phyloP scores from a whole-genome alignment of 2,329 filamentous ascomycete genomes.

The Grosmannia clavigera region DNA sequence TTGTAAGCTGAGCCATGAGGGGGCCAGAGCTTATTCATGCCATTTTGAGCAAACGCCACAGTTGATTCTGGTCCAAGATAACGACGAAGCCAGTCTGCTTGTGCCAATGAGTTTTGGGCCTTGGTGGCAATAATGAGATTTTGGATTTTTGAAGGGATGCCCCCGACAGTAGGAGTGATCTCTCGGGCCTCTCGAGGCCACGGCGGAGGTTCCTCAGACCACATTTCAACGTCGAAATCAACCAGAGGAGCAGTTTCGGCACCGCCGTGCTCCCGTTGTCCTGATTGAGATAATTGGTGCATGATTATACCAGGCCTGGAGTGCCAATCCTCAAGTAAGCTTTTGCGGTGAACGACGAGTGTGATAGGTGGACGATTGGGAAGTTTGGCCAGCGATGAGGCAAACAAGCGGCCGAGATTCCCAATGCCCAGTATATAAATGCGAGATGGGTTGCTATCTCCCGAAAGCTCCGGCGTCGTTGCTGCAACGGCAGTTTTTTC shows the following conservation, averaged over 20 bases:
- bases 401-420: conserved; percentile 69
- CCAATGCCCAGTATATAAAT: conserved; percentile 73
- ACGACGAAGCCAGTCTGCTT: conserved; percentile 42
- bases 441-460: conserved; percentile 21
- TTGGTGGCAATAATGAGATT: conserved; percentile 75
- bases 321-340: conserved; percentile 36
- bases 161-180: conserved; percentile 19
- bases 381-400: conserved; percentile 54
- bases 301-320: conserved; percentile 30
- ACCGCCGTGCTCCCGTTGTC: conserved; percentile 12
- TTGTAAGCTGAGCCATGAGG: conserved; percentile 34
- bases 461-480: background rate
- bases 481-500: background rate
- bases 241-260: conserved; percentile 16
- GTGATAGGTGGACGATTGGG: conserved; percentile 58
- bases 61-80: conserved; percentile 55
- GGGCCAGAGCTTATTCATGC: conserved; percentile 59
- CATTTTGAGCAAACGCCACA: conserved; percentile 78
- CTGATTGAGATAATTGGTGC: conserved; percentile 10
- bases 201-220: conserved; percentile 31
- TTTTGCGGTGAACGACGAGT: conserved; percentile 58
- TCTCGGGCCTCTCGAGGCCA: conserved; percentile 24
- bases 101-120: conserved; percentile 52
- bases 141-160: conserved; percentile 31
- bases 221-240: conserved; percentile 40